Percentiles rank a stretch among this genome's conserved stretches.
Conservation (phyloP, 2,329 filamentous ascomycete species). For the Phialocephala subalpina region DNA sequence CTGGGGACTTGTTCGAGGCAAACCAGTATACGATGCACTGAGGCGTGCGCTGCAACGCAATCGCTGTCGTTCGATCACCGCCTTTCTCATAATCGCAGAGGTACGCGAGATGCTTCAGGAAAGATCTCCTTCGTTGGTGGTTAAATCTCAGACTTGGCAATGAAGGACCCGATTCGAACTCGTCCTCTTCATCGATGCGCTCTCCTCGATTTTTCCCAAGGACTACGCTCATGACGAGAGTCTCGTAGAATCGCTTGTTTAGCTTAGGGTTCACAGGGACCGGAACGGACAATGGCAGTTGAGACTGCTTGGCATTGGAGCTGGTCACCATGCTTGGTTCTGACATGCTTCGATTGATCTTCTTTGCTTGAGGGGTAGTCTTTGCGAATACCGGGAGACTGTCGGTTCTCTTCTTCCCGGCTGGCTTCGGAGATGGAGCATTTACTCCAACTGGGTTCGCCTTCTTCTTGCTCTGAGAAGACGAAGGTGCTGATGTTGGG, state of each 20-base stretch:
- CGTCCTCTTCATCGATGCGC: neutral
- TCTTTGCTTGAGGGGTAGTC: neutral
- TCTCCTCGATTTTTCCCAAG: conserved; percentile 46
- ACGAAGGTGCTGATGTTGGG: neutral
- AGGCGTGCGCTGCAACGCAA: conserved; percentile 49
- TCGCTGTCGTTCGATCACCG: conserved; percentile 53
- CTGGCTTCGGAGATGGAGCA: neutral
- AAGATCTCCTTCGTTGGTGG: conserved; percentile 32
- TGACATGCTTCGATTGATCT: neutral
- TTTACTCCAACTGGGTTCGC: neutral
- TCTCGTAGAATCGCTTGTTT: conserved; percentile 49
- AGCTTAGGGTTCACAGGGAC: conserved; percentile 23
- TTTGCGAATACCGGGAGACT: neutral
- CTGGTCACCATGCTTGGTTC: neutral
- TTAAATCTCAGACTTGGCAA: conserved; percentile 14
- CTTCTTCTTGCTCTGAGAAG: neutral
- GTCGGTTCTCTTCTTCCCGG: neutral
- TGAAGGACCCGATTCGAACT: neutral
- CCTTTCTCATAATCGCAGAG: conserved; percentile 57
- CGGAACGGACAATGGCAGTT: neutral
- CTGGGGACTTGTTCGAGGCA: conserved; percentile 48
- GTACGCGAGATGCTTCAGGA: conserved; percentile 52
- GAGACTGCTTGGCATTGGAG: neutral
- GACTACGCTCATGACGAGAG: conserved; percentile 45
- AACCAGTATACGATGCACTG: conserved; percentile 52